These are phyloP conservation scores for Pleurotus platypus DNA, from an alignment of 768 basidiomycete genomes.

Conservation along the genomic window DNA sequence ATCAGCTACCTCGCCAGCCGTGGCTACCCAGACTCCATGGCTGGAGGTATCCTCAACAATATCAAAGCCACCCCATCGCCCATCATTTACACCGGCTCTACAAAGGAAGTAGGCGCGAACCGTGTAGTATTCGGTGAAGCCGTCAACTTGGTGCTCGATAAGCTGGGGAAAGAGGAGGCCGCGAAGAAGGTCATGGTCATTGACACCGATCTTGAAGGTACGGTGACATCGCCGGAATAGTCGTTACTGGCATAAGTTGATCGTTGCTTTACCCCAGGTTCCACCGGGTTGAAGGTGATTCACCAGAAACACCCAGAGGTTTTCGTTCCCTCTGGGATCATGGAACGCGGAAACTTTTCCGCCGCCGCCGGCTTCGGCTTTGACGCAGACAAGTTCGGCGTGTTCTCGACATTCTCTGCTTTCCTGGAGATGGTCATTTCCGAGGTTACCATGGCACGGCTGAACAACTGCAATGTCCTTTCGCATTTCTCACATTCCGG, in stretches of 20 bases:
- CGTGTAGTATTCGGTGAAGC: conserved; percentile 86
- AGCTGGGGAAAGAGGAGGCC: conserved; percentile 70
- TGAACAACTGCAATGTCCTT: conserved; percentile 86
- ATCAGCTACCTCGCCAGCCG: conserved; percentile 66
- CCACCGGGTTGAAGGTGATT: conserved; percentile 83
- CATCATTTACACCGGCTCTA: conserved; percentile 66
- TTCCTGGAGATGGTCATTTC: conserved; percentile 91
- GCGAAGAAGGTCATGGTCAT: conserved; percentile 83
- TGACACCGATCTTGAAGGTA: conserved; percentile 49
- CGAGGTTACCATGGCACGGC: conserved; percentile 88
- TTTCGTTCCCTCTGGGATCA: conserved; percentile 80
- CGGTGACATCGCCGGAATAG: neutral
- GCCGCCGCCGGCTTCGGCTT: conserved; percentile 89
- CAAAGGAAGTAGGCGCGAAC: conserved; percentile 74
- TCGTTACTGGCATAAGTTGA: too few species aligned
- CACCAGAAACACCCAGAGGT: conserved; percentile 90
- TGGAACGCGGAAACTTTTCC: conserved; percentile 82
- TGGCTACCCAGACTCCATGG: conserved; percentile 47
- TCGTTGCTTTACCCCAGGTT: conserved; percentile 53
- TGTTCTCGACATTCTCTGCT: conserved; percentile 88
- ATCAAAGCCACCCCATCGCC: conserved; percentile 58
- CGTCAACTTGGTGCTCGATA: conserved; percentile 74
- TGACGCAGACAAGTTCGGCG: conserved; percentile 76
- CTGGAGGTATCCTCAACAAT: conserved; percentile 50
- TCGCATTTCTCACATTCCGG: conserved; percentile 90